Conservation (phyloP, 2,329 filamentous ascomycete genomes). For the Kalmusia sp. region DNA sequence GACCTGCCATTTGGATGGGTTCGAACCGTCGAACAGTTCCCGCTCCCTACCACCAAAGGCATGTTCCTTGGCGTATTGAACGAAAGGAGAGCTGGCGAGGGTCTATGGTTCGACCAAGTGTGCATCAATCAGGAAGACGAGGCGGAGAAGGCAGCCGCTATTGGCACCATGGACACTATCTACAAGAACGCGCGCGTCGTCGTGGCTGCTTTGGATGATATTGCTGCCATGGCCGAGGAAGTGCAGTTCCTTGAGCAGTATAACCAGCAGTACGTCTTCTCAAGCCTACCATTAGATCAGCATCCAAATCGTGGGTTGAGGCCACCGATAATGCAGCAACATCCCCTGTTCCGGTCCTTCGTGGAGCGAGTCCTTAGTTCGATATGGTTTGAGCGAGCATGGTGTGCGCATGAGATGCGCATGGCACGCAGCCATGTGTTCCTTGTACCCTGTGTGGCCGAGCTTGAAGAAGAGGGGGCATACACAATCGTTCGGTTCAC, state of each 20-base stretch:
- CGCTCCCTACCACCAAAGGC: conserved; percentile 46
- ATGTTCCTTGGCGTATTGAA: conserved; percentile 52
- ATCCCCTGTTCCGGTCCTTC: conserved; percentile 31
- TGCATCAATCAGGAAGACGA: conserved; percentile 53
- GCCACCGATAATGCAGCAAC: conserved; percentile 41
- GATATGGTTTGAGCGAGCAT: conserved; percentile 53
- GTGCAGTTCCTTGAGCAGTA: conserved; percentile 47
- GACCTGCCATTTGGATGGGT: conserved; percentile 45
- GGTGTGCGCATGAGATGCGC: conserved; percentile 55
- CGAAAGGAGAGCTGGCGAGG: conserved; percentile 47
- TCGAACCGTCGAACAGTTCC: conserved; percentile 44
- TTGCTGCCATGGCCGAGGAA: conserved; percentile 44
- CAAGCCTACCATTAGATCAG: conserved; percentile 24
- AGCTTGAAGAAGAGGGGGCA: conserved; percentile 25
- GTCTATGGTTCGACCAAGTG: conserved; percentile 55
- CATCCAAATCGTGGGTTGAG: conserved; percentile 32
- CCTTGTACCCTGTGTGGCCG: conserved; percentile 44
- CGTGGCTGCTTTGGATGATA: conserved; percentile 52
- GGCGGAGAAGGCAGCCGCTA: conserved; percentile 46
- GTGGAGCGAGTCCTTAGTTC: conserved; percentile 48
- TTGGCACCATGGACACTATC: conserved; percentile 52
- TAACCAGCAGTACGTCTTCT: conserved; percentile 45
- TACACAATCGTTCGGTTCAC: conserved; percentile 48
- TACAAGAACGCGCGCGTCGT: conserved; percentile 51
- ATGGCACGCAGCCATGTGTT: conserved; percentile 51